Base-by-base conservation (phyloP, 208 protist species). In the Crithidia fasciculata region DNA sequence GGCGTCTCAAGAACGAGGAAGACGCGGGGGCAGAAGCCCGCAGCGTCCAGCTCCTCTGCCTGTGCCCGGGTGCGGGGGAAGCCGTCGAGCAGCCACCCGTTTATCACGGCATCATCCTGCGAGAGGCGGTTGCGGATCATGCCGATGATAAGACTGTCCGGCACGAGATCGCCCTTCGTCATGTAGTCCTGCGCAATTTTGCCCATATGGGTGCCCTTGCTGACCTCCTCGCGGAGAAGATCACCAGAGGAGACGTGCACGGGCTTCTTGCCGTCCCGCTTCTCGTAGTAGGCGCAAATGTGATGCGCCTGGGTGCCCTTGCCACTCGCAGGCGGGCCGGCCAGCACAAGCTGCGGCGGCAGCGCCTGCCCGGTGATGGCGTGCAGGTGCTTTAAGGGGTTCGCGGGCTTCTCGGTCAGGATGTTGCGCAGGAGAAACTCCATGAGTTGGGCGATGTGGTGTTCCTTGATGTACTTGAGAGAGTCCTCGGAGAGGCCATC, bases 31-130 rank as follows among this genome's bases (percentile, higher is more conserved):
- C 81, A 68, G 60, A 97, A 79, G 57, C 92, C 90, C 5, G 71
- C 71, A 8, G 73, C 74, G 53, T 97, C 88, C 18, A 97, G 81
- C 41, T 82, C 82, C 57, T 81, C 70, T 40, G 92, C 96, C 83
- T 98, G 96, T 45, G 60, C 81, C 16, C 76, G 58, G 49, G 86
- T 97, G 50, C 94, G 84, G 12, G 96, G 96, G 74, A 96, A 98
- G 41, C 96, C 96, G 67, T 98, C 94, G 12, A 98, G 80, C 65
- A 98, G 77, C 89, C 92, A 98, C 19, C 96, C 96, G 50, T 94
- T 85, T 58, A 82, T 55, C 54, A 85, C 62, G 16, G 81, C 90
- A 56, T 97, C 92, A 15, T 89, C 85, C 65, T 90, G 40, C 53
- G 81, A 53, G 37, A 98, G 77, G 28, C 92, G 89, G n/a, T 88